These are phyloP conservation scores for Tylopilus rubrobrunneus DNA, from an alignment of 768 basidiomycete species.

Conservation along the genomic window DNA sequence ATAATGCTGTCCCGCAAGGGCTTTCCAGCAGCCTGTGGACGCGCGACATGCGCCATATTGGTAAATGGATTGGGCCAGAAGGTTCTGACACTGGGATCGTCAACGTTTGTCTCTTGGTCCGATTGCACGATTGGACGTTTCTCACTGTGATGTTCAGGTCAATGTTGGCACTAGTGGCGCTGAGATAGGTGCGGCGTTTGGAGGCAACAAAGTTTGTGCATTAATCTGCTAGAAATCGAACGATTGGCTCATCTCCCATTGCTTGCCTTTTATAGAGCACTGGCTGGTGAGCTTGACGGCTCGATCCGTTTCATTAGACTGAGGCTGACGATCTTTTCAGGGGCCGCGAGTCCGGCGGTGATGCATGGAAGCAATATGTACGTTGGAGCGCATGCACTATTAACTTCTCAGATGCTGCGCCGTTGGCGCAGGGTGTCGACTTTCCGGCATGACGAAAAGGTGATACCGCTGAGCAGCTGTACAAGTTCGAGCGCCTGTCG, in stretches of 20 bases:
- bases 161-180: slow-evolving; percentile 69
- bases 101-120: slow-evolving; percentile 53
- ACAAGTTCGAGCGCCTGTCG: not conserved
- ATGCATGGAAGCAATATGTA: slow-evolving; percentile 98
- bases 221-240: slow-evolving; percentile 13
- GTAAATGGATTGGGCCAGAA: slow-evolving; percentile 87
- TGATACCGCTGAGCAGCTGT: slow-evolving; percentile 4
- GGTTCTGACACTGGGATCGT: slow-evolving; percentile 93
- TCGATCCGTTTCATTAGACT: slow-evolving; percentile 11
- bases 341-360: slow-evolving; percentile 96
- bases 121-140: not conserved
- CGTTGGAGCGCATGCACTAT: slow-evolving; percentile 91
- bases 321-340: slow-evolving; percentile 35
- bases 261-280: slow-evolving; percentile 53
- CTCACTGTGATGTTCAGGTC: slow-evolving; percentile 37
- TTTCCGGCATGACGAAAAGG: slow-evolving; percentile 49
- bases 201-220: slow-evolving; percentile 78
- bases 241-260: slow-evolving; percentile 8
- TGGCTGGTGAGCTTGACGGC: slow-evolving; percentile 57
- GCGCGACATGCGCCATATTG: slow-evolving; percentile 73
- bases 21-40: slow-evolving; percentile 92
- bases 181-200: slow-evolving; percentile 84
- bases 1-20: slow-evolving; percentile 89
- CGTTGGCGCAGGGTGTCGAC: slow-evolving; percentile 89
- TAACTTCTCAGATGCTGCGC: slow-evolving; percentile 87